Evolutionary conservation across 2,329 filamentous ascomycete species (phyloP), one percentile per base, ranked within the genome.

Genomic region (Tolypocladium pustulatum): DNA sequence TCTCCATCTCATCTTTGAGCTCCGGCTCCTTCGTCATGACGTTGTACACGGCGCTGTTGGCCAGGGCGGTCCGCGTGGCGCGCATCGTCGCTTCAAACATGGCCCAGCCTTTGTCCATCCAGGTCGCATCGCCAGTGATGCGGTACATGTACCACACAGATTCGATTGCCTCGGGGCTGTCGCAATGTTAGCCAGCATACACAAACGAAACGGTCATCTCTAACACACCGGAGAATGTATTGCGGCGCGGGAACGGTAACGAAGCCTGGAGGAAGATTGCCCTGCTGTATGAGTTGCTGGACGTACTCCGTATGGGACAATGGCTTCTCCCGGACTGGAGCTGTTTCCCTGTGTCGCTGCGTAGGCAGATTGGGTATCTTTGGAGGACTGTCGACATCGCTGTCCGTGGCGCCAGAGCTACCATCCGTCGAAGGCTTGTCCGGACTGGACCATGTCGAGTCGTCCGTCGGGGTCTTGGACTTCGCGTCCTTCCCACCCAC

Each of bases 111-210:
- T 88, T 87, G 34, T 95, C 90, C 69, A 88, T 87, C 80, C 90
- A 91, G 5, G 73, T 72, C 1, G 79, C 73, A 63, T 94, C 88
- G 54, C 90, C 91, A 0, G 90, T 95, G 72, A 95, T 90, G 68
- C 91, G 89, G 75, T 95, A 94, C 78, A 95, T 87, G 74, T 92
- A 89, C 81, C 91, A 95, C 17, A 95, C 85, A 0, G 87, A 91
- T 67, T 96, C 91, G 65, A 96, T 91, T 0, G 89, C 90, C 76
- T 96, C 91, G 25, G 90, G 90, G 27, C 88, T 89, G 40, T 27
- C 8, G 37, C 5, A 1, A 22, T 52, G 59, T 60, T 30, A 59
- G 62, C 67, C 54, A 70, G 67, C 51, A 63, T 15, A 61, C 58
- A 6, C 63, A 43, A 22, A 12, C 9, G 66, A 58, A 66, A 75